A percentile compares a stretch with the other conserved stretches of the same genome.
Conservation (phyloP, 1,284 basidiomycete species). For the Somion occarium region DNA sequence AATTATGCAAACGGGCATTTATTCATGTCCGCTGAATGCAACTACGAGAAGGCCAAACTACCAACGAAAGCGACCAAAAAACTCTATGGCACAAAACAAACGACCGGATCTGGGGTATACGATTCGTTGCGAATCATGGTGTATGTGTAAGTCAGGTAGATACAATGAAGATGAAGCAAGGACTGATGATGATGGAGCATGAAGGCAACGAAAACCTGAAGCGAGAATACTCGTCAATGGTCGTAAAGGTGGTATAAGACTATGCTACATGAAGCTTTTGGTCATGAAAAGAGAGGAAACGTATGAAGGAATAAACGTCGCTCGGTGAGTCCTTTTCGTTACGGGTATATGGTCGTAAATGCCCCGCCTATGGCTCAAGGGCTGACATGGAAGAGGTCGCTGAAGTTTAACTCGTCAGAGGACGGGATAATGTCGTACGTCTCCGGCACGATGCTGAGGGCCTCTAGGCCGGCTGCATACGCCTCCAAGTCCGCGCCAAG, state of each 20-base stretch:
- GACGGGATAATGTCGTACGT: slow-evolving; percentile 10
- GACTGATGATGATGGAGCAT: background rate
- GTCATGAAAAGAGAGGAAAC: slow-evolving; percentile 1
- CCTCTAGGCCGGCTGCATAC: slow-evolving; percentile 19
- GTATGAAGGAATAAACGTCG: background rate
- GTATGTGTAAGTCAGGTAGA: background rate
- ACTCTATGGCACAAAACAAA: background rate
- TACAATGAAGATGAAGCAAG: background rate
- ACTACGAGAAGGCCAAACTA: background rate
- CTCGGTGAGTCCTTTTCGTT: slow-evolving; percentile 4
- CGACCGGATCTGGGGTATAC: background rate
- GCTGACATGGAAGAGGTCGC: slow-evolving; percentile 13
- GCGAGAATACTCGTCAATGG: slow-evolving; percentile 3
- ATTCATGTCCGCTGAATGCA: no score
- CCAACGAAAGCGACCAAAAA: background rate
- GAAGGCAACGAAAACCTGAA: background rate
- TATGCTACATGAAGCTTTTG: slow-evolving; percentile 7
- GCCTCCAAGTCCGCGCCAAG: slow-evolving; percentile 16
- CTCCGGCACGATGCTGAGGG: slow-evolving; percentile 13
- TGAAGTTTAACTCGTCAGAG: slow-evolving; percentile 15
- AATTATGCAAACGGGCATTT: no score
- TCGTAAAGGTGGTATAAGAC: slow-evolving; percentile 6
- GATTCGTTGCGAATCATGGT: background rate
- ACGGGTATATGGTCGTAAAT: slow-evolving; percentile 5
- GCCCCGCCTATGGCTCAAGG: slow-evolving; percentile 5